These are phyloP conservation scores for Boletus tomentosulus DNA, from an alignment of 768 basidiomycete genomes.

Conservation along the genomic window DNA sequence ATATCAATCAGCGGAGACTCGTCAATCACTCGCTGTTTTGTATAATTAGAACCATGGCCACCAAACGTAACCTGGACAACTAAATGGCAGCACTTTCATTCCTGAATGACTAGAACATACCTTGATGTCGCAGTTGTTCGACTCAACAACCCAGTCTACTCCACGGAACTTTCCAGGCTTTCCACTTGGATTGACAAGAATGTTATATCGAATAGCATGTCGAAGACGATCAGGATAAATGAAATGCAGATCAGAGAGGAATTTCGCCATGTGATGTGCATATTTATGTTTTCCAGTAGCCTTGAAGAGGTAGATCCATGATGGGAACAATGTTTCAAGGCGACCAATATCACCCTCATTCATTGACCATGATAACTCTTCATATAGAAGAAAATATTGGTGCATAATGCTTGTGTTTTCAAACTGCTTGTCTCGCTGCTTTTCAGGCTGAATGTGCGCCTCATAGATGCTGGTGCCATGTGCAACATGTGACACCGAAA, in stretches of 20 bases:
- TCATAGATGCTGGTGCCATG: conserved; percentile 1
- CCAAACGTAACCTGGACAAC: no score
- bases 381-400: conserved; percentile 37
- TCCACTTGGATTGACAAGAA: conserved; percentile 38
- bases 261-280: conserved; percentile 25
- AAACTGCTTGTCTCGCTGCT: conserved; percentile 27
- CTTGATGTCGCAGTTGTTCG: no score
- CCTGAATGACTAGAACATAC: no score
- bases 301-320: conserved; percentile 28
- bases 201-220: background rate
- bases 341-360: conserved; percentile 32
- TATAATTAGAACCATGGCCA: no score
- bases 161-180: conserved; percentile 25
- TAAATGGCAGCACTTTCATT: no score
- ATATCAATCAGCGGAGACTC: no score
- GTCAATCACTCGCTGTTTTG: no score
- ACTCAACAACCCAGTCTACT: conserved; percentile 40
- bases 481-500: conserved; percentile 27
- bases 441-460: conserved; percentile 2
- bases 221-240: background rate
- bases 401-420: conserved; percentile 35
- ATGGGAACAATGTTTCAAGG: conserved; percentile 20
- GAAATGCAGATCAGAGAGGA: conserved; percentile 2
- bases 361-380: conserved; percentile 35
- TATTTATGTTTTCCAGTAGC: conserved; percentile 36